Percentiles rank a stretch among this genome's conserved stretches.
Evolutionary conservation across 2,329 filamentous ascomycete genomes (phyloP).

Genomic region (Penicillium oxalicum): DNA sequence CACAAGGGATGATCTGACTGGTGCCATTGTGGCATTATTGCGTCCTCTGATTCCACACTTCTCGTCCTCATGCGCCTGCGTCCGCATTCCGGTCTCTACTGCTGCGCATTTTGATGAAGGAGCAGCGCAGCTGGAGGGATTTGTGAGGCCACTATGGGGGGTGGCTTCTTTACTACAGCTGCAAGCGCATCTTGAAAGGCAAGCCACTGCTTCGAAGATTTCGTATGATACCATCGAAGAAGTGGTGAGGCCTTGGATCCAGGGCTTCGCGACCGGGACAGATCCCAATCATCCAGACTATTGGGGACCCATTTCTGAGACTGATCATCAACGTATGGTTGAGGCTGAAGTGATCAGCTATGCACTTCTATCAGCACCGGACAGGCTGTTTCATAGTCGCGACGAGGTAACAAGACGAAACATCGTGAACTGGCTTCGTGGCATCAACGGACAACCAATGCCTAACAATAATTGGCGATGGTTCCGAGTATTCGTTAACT

Average conservation of each 20-base stretch:
- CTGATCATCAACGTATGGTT: slow-evolving; percentile 23
- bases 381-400: slow-evolving; percentile 13
- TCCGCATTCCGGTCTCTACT: slow-evolving; percentile 15
- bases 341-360: slow-evolving; percentile 18
- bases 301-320: slow-evolving; percentile 17
- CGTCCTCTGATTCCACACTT: slow-evolving; percentile 12
- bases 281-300: slow-evolving; percentile 18
- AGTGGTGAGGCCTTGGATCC: slow-evolving; percentile 6
- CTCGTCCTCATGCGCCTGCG: slow-evolving; percentile 9
- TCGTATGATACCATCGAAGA: not conserved
- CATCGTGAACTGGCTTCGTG: slow-evolving; percentile 35
- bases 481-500: slow-evolving; percentile 49
- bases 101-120: slow-evolving; percentile 17
- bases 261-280: slow-evolving; percentile 11
- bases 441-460: slow-evolving; percentile 43
- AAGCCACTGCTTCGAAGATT: not conserved
- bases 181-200: not conserved
- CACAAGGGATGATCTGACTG: slow-evolving; percentile 9
- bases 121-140: slow-evolving; percentile 28
- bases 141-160: slow-evolving; percentile 30
- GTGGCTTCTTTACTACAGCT: slow-evolving; percentile 26
- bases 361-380: slow-evolving; percentile 15
- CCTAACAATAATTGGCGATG: slow-evolving; percentile 49
- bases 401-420: slow-evolving; percentile 4
- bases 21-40: slow-evolving; percentile 12